Evolutionary conservation across 176 grass and related monocot genomes (phyloP).

Genomic region (Bothriochloa decipiens): DNA sequence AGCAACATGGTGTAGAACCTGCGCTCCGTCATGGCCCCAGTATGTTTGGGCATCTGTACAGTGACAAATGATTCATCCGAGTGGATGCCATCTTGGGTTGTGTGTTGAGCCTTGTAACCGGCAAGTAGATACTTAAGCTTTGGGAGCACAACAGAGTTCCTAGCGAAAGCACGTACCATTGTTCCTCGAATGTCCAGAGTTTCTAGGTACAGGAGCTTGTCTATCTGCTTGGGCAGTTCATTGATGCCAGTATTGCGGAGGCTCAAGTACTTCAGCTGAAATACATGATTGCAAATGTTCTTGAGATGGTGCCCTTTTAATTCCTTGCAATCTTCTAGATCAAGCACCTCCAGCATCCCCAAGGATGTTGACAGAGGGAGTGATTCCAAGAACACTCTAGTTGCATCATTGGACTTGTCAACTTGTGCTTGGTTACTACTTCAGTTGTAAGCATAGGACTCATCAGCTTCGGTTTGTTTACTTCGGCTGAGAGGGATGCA

Average conservation of each 20-base stretch:
- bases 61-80: neutral
- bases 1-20: no score
- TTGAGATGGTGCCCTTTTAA: neutral
- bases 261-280: constrained; percentile 19
- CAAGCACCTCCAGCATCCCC: neutral
- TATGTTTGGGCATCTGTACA: no score
- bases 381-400: neutral
- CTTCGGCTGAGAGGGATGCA: no score
- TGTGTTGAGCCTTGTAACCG: neutral
- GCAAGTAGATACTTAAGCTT: constrained; percentile 26
- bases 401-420: no score
- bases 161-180: neutral
- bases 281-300: neutral
- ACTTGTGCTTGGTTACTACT: no score
- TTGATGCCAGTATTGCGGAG: neutral
- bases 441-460: no score
- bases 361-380: neutral
- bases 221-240: neutral
- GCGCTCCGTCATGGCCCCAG: no score
- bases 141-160: neutral
- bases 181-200: constrained; percentile 32
- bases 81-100: no score
- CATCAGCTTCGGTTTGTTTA: no score
- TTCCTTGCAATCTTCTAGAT: neutral
- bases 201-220: constrained; percentile 15